Base-by-base conservation (phyloP, 2,329 filamentous ascomycete genomes). In the Fusarium sp. region DNA sequence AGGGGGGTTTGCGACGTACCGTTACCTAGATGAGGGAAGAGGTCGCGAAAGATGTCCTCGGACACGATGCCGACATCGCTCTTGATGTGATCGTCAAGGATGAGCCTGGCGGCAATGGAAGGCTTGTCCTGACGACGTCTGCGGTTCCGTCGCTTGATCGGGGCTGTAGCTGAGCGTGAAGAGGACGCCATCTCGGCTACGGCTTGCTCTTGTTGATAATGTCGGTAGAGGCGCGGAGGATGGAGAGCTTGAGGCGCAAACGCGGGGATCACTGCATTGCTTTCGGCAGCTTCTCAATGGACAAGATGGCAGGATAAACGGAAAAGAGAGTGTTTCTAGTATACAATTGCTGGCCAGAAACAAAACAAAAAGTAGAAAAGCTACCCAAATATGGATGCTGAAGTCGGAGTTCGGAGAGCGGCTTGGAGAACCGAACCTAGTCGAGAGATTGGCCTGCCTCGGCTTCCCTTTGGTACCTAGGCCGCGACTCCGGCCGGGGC, bases 11-110 rank as follows among this genome's bases (percentile, higher is more conserved):
- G 38, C 31, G 21, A 80, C 84, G 75, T 73, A 87, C 84, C 75
- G 71, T 80, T 70, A 65, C 77, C 76, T 67, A 83, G 71, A 68
- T 86, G 79, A 61, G 91, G 88, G 77, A 96, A 93, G 47, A 98
- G 83, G 71, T 96, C 90, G 42, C 84, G 81, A 70, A 93, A 92
- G 47, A 99, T 82, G 75, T 97, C 92, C 70, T 92, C 89, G 11
- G 94, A 97, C 49, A 98, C 77, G 63, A 95, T 85, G 62, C 93
- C 95, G 60, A 93, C 84, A 72, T 97, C 92, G 49, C 91, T 92
- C 76, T 89, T 91, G 69, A 96, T 82, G 74, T 90, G 89, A 72
- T 93, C 90, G 75, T 97, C 93, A 53, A 97, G 85, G 33, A 96
- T 84, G 46, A 98, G 82, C 54, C 90, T 88, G 53, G 92, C 93